phyloP scores from a whole-genome alignment of 352 stramenopile species.

The Pythium myriotylum region DNA sequence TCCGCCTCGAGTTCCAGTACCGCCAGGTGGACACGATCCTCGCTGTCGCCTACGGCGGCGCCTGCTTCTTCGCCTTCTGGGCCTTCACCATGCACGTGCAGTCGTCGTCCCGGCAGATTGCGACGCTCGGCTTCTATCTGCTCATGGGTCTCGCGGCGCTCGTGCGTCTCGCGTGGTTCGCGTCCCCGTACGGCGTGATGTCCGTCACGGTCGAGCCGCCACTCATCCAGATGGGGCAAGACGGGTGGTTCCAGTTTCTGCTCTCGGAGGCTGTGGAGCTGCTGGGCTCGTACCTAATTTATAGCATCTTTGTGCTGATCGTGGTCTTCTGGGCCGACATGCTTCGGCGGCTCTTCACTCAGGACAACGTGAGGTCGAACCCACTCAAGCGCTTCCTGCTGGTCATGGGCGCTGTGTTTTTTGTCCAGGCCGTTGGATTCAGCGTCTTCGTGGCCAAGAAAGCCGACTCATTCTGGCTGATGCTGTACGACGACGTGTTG shows the following conservation, averaged over 20 bases:
- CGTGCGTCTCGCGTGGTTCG: conserved; percentile 73
- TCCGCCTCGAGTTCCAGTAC: conserved; percentile 80
- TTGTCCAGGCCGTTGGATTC: conserved; percentile 85
- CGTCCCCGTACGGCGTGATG: conserved; percentile 71
- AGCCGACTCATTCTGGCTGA: conserved; percentile 93
- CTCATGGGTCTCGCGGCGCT: conserved; percentile 70
- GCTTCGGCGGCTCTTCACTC: conserved; percentile 90
- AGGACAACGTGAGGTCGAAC: conserved; percentile 69
- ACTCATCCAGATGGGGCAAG: conserved; percentile 62
- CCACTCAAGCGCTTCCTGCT: conserved; percentile 92
- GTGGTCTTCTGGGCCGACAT: conserved; percentile 98
- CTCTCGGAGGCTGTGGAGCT: conserved; percentile 88
- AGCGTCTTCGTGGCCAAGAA: conserved; percentile 79
- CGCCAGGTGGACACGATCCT: conserved; percentile 82
- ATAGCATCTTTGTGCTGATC: conserved; percentile 97
- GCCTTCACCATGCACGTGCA: conserved; percentile 74
- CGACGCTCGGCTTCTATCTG: conserved; percentile 83
- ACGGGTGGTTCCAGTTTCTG: conserved; percentile 71
- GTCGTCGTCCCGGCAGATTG: conserved; percentile 51
- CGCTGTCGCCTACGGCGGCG: conserved; percentile 69
- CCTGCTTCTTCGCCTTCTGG: conserved; percentile 84
- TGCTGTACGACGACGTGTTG: conserved; percentile 94
- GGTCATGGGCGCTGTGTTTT: conserved; percentile 65
- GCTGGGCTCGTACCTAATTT: conserved; percentile 92
- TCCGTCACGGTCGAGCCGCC: conserved; percentile 68